Conservation (phyloP, 768 basidiomycete genomes). For the Trametes cubensis region DNA sequence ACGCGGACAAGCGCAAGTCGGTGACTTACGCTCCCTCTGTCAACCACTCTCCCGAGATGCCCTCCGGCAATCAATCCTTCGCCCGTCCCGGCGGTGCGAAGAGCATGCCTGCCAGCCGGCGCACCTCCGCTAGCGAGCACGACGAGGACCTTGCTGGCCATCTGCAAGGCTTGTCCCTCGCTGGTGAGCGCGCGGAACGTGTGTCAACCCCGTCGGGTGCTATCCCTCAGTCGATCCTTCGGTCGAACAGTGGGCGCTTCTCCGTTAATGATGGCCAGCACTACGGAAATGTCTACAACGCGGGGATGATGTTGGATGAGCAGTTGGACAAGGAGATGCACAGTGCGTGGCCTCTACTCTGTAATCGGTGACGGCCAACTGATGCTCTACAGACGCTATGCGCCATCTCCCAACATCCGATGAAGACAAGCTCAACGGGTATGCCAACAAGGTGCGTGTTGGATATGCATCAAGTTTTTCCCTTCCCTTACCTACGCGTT, state of each 20-base stretch:
- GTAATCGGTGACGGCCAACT: conserved; percentile 12
- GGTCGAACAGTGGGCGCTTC: conserved; percentile 54
- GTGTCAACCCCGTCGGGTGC: conserved; percentile 22
- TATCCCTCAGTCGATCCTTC: conserved; percentile 49
- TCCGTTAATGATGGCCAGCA: conserved; percentile 60
- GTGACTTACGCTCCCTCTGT: conserved; percentile 83
- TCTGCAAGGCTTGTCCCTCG: conserved; percentile 70
- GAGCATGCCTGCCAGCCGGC: conserved; percentile 91
- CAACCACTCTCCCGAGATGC: conserved; percentile 71
- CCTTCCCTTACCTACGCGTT: conserved; percentile 17
- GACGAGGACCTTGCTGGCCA: conserved; percentile 82
- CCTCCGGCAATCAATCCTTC: conserved; percentile 53
- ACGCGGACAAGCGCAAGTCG: conserved; percentile 82
- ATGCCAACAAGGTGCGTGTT: conserved; percentile 60
- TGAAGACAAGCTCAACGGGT: conserved; percentile 81
- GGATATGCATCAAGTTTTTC: not conserved
- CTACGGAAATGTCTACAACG: conserved; percentile 70
- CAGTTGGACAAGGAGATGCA: conserved; percentile 94
- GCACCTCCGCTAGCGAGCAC: conserved; percentile 85
- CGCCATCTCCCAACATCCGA: conserved; percentile 85
- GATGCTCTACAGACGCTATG: conserved; percentile 69
- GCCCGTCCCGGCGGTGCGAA: conserved; percentile 76
- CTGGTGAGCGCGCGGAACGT: conserved; percentile 59
- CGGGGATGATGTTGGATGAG: conserved; percentile 91
- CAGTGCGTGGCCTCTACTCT: conserved; percentile 53